Evolutionary conservation across 768 basidiomycete genomes (phyloP), one percentile per base, ranked within the genome.

Genomic region (Mycena capillaripes): DNA sequence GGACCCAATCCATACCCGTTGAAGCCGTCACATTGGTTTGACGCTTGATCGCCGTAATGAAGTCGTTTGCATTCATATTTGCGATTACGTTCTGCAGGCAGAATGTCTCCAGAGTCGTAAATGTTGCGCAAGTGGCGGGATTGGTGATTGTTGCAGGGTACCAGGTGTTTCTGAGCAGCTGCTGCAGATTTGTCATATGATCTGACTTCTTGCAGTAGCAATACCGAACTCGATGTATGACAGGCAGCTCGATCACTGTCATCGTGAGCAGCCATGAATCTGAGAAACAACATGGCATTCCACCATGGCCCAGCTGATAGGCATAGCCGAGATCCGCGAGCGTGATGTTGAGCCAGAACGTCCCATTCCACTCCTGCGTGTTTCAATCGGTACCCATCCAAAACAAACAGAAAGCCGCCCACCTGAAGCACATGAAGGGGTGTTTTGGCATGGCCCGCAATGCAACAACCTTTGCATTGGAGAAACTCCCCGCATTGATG

Each of bases 41-140:
- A 16, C 55, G 58, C 16, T 56, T 46, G 11, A 59, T 46, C 0
- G 46, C 14, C 6, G 29, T 63, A 19, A 63, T 48, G 30, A 61
- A 61, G 29, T 61, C 60, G 19, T 50, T 11, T 7, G 38, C 38
- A 8, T 38, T 38, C 38, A 0, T 67, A 27, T 44, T 30, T 36
- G 29, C 72, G 64, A 44, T 60, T 75, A 12, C 77, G 48, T 17
- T 78, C 52, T 2, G 59, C 14, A 0, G 56, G 64, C 1, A 75
- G 17, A 29, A 75, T 74, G 7, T 68, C 73, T 42, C 73, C 3
- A 57, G 12, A 8, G 34, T 34, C 11, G 3, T 36, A 21, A 57
- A 57, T 12, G 56, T 57, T 2, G 56, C 32, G n/a, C 56, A 57
- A 0, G 56, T 57, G 7, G 32, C 5, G 0, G 56, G 56, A 21